Conservation (phyloP, 805 yeast species). For the Kregervanrija delftensis region DNA sequence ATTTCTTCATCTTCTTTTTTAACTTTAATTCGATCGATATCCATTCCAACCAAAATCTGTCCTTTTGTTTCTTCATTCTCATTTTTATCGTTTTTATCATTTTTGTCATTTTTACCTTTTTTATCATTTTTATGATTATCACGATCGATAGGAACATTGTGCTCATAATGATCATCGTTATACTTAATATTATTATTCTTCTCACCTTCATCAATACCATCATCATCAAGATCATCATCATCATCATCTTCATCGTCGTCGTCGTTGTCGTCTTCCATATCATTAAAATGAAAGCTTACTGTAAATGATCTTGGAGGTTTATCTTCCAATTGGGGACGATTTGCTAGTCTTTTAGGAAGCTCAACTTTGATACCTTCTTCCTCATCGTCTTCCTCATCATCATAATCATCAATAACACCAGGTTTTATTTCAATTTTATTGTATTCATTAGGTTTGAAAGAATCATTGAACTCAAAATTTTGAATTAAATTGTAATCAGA, state of each 20-base stretch:
- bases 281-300: slow-evolving; percentile 19
- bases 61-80: too few relatives aligned
- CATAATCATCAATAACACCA: slow-evolving; percentile 4
- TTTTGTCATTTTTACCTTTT: not conserved
- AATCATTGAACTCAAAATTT: slow-evolving; percentile 21
- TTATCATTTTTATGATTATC: not conserved
- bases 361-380: slow-evolving; percentile 9
- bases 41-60: too few relatives aligned
- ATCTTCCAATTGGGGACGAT: slow-evolving; percentile 20
- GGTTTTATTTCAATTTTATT: slow-evolving; percentile 23
- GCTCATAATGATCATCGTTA: not conserved
- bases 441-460: slow-evolving; percentile 16
- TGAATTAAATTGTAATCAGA: slow-evolving; percentile 23
- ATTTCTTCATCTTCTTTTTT: too few relatives aligned
- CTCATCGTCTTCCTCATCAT: slow-evolving; percentile 1
- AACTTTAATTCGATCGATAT: too few relatives aligned
- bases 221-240: slow-evolving; percentile 4
- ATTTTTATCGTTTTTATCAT: too few relatives aligned
- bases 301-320: slow-evolving; percentile 29
- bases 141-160: too few relatives aligned
- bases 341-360: slow-evolving; percentile 18
- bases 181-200: not conserved
- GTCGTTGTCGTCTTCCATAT: slow-evolving; percentile 8
- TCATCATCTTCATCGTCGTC: slow-evolving; percentile 8
- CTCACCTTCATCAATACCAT: not conserved